Conservation (phyloP, 164 flowering plant species). For the Tetracentron sinense region DNA sequence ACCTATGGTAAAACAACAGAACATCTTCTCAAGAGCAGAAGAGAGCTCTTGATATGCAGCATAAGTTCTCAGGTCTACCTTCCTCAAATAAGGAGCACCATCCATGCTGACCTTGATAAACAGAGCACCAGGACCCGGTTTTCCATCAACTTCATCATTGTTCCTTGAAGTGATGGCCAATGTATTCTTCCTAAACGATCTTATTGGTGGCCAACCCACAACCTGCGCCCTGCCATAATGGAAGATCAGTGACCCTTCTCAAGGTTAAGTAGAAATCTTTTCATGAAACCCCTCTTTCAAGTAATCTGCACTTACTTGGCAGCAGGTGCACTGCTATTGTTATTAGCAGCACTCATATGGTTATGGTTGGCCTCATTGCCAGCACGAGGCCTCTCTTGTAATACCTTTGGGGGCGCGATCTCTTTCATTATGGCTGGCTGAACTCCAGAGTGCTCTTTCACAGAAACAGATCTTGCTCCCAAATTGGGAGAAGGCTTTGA, state of each 20-base stretch:
- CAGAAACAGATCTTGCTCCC: conserved; percentile 29
- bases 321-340: conserved; percentile 56
- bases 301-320: conserved; percentile 58
- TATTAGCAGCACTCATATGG: conserved; percentile 35
- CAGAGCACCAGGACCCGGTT: conserved; percentile 65
- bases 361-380: conserved; percentile 27
- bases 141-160: conserved; percentile 86
- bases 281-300: background rate
- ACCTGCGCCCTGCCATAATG: conserved; percentile 76
- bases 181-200: conserved; percentile 79
- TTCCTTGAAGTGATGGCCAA: conserved; percentile 71
- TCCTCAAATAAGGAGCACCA: conserved; percentile 95
- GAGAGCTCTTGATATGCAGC: conserved; percentile 67
- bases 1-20: conserved; percentile 89
- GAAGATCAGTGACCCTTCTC: conserved; percentile 13
- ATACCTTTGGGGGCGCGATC: conserved; percentile 34
- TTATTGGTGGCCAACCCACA: conserved; percentile 97
- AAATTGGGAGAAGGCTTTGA: conserved; percentile 28
- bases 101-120: conserved; percentile 98
- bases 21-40: conserved; percentile 90
- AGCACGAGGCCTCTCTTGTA: conserved; percentile 37
- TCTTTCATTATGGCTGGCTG: conserved; percentile 42
- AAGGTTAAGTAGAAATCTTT: conserved; percentile 2
- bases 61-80: conserved; percentile 80
- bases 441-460: conserved; percentile 42